Evolutionary conservation across 108 stramenopile species (phyloP).

Genomic region (Chaetoceros muelleri): DNA sequence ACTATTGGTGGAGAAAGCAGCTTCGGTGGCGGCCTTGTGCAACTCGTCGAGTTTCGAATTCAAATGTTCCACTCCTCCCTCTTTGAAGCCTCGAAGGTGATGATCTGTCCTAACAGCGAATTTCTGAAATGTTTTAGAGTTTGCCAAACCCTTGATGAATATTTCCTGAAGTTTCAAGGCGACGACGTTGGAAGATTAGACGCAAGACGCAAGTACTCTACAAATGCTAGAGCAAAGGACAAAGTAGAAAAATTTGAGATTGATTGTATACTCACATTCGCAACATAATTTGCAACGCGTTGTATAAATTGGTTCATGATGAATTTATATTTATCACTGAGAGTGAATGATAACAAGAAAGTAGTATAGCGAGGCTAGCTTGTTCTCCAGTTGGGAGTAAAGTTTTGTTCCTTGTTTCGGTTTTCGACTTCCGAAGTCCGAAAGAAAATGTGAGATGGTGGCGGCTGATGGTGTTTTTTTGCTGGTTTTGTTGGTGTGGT

Average conservation of each 20-base stretch:
- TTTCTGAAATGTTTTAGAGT: constrained; percentile 70
- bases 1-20: constrained; percentile 4
- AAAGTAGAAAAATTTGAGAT: not conserved
- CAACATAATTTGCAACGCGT: constrained; percentile 63
- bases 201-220: not conserved
- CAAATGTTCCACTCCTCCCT: constrained; percentile 50
- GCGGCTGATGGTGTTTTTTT: too few species aligned
- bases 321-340: not conserved
- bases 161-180: constrained; percentile 31
- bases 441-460: too few species aligned
- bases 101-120: constrained; percentile 71
- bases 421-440: too few species aligned
- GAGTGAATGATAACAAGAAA: too few species aligned
- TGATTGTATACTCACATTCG: constrained; percentile 34
- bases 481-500: too few species aligned
- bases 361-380: too few species aligned
- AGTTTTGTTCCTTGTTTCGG: too few species aligned
- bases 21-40: constrained; percentile 29
- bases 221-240: not conserved
- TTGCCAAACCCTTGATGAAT: constrained; percentile 72
- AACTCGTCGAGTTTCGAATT: constrained; percentile 53
- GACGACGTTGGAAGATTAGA: not conserved
- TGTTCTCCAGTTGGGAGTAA: too few species aligned
- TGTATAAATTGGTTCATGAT: constrained; percentile 55
- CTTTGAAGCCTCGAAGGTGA: constrained; percentile 49